Base-by-base conservation (phyloP, 257 asterid genomes). In the Nicotiana noctiflora region DNA sequence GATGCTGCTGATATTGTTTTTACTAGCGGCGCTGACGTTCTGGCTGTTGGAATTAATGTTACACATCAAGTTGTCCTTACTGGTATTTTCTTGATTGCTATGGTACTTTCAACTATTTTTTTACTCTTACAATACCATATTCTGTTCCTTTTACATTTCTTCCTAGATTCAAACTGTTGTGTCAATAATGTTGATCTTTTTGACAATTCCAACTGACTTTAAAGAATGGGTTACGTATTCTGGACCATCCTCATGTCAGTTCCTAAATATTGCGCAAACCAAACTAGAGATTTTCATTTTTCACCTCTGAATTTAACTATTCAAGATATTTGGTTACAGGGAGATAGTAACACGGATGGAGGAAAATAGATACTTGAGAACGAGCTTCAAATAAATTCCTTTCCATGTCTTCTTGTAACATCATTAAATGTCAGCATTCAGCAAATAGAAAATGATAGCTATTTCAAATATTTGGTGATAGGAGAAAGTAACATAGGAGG, bases 1-100 rank as follows among this genome's bases (percentile, higher is more conserved):
- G 97, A 95, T 82, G 98, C 99, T 63, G 99, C 99, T 31, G 99
- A 95, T 89, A 84, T 93, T 82, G 98, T 95, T 56, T 93, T 95
- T 88, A 92, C 99, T 21, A 90, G 99, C 82, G 99, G 99, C 76
- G 98, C 99, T 89, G 98, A 95, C 89, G 83, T 95, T 82, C 87
- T 95, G 80, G 98, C 98, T 64, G 88, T 95, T 66, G 99, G 99
- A 83, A 84, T 93, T 70, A 95, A 95, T 80, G 93, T 95, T 81
- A 95, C 99, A 29, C 99, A 93, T 87, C 99, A 95, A 89, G 99
- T 95, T 84, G 77, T 95, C 81, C 86, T 95, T 51, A 91, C 97
- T 80, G 98, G 99, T 95, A 90, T 59, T 79, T 52, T 19, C 55
- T 55, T 32, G 32, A 21, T 68, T 62, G 37, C 51, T 9, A 6